Conservation (phyloP, 192 early-diverging fungal genomes). For the Dimargaris xerosporica region DNA sequence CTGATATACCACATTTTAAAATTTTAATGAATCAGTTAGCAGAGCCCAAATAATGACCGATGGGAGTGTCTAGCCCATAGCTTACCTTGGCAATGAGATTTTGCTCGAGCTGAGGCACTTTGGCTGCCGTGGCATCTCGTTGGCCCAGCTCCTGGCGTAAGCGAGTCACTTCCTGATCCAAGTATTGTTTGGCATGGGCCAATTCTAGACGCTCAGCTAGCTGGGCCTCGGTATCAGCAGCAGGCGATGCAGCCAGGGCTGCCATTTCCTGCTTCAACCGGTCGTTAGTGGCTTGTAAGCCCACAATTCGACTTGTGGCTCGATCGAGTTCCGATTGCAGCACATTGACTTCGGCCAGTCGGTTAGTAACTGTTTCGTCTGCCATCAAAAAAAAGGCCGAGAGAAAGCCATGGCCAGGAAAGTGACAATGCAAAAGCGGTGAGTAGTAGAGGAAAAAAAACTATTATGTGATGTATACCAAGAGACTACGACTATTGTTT, state of each 20-base stretch:
- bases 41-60: no score
- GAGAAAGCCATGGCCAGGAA: no score
- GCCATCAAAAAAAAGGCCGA: no score
- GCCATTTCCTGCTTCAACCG: constrained; percentile 26
- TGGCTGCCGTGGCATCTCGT: constrained; percentile 17
- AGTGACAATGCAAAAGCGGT: no score
- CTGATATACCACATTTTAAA: no score
- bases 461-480: no score
- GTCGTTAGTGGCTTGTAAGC: constrained; percentile 55
- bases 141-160: constrained; percentile 22
- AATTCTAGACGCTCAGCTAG: constrained; percentile 25
- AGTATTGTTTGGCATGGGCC: constrained; percentile 20
- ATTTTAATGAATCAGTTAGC: no score
- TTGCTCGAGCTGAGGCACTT: constrained; percentile 16
- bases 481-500: no score
- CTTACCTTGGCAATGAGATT: constrained; percentile 25
- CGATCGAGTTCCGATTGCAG: constrained; percentile 70
- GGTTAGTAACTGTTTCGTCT: constrained; percentile 65
- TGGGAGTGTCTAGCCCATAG: no score
- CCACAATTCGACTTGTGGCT: constrained; percentile 48
- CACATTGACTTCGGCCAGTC: constrained; percentile 82
- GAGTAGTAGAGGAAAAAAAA: no score
- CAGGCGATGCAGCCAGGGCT: constrained; percentile 12
- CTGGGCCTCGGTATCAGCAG: constrained; percentile 14
- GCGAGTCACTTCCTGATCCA: constrained; percentile 17